Conservation (phyloP, 768 basidiomycete species). For the Termitomyces sp. region DNA sequence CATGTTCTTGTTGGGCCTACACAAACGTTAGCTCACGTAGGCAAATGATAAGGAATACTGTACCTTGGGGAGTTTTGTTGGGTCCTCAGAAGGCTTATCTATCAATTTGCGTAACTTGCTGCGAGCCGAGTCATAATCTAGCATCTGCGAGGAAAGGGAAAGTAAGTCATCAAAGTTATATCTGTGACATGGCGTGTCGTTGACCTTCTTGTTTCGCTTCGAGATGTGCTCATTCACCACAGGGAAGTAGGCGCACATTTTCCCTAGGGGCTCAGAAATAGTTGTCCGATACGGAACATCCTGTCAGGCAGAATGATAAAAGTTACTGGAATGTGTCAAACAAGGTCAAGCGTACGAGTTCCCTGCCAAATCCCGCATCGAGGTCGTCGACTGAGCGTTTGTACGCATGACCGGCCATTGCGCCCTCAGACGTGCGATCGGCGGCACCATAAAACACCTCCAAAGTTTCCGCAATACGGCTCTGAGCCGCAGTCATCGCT, state of each 20-base stretch:
- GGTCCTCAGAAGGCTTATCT: slow-evolving; percentile 92
- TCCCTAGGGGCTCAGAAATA: slow-evolving; percentile 92
- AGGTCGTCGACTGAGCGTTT: slow-evolving; percentile 93
- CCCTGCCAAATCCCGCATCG: slow-evolving; percentile 77
- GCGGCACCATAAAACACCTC: slow-evolving; percentile 89
- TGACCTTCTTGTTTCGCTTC: slow-evolving; percentile 96
- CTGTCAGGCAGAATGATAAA: slow-evolving; percentile 35
- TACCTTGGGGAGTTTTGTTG: slow-evolving; percentile 77
- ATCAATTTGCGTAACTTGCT: slow-evolving; percentile 85
- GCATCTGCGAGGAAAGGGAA: slow-evolving; percentile 40
- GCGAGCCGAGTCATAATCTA: slow-evolving; percentile 93
- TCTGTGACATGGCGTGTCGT: not conserved
- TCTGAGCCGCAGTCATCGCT: slow-evolving; percentile 96
- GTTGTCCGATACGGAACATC: slow-evolving; percentile 94
- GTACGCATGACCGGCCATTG: slow-evolving; percentile 97
- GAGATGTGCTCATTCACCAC: slow-evolving; percentile 89
- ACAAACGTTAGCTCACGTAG: not conserved
- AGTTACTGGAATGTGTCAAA: not conserved
- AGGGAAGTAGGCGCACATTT: slow-evolving; percentile 95
- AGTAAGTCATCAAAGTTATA: not conserved
- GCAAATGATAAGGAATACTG: not conserved
- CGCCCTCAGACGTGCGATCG: slow-evolving; percentile 82
- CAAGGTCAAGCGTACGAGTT: slow-evolving; percentile 56
- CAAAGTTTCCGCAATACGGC: slow-evolving; percentile 89
- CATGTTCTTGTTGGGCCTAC: slow-evolving; percentile 92